phyloP scores from a whole-genome alignment of 495 filamentous ascomycete species.

The Podospora appendiculata region DNA sequence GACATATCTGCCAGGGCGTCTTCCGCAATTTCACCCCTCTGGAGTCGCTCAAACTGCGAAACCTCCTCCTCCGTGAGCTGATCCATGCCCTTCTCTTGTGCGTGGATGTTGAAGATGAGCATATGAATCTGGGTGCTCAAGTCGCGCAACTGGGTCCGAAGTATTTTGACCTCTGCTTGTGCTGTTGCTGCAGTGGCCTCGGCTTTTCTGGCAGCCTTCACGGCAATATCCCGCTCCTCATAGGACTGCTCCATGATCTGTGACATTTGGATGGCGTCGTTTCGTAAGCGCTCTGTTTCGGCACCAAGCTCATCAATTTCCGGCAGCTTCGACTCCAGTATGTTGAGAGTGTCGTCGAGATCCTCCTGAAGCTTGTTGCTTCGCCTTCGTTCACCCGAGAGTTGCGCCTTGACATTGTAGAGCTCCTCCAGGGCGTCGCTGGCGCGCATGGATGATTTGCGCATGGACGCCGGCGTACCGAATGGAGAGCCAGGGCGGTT shows the following conservation, averaged over 20 bases:
- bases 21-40: slow-evolving; percentile 54
- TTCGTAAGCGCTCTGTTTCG: slow-evolving; percentile 59
- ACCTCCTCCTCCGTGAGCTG: slow-evolving; percentile 58
- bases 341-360: slow-evolving; percentile 69
- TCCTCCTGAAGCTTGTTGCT: slow-evolving; percentile 63
- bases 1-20: slow-evolving; percentile 61
- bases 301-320: slow-evolving; percentile 60
- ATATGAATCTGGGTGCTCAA: slow-evolving; percentile 84
- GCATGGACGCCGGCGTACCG: slow-evolving; percentile 43
- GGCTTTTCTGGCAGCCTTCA: slow-evolving; percentile 60
- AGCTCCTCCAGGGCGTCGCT: slow-evolving; percentile 46
- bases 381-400: slow-evolving; percentile 57
- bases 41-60: slow-evolving; percentile 61
- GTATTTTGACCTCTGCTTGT: slow-evolving; percentile 65
- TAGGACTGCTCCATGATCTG: slow-evolving; percentile 52
- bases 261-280: slow-evolving; percentile 76
- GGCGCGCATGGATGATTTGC: slow-evolving; percentile 37
- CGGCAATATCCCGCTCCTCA: slow-evolving; percentile 49
- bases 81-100: slow-evolving; percentile 68
- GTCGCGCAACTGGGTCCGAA: slow-evolving; percentile 84
- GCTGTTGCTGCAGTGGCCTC: slow-evolving; percentile 64
- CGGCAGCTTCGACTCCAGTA: slow-evolving; percentile 61
- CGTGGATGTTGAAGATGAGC: slow-evolving; percentile 72
- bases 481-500: slow-evolving; percentile 41
- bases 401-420: slow-evolving; percentile 44